Base-by-base conservation (phyloP, 2,329 filamentous ascomycete species). In the Scedosporium boydii region DNA sequence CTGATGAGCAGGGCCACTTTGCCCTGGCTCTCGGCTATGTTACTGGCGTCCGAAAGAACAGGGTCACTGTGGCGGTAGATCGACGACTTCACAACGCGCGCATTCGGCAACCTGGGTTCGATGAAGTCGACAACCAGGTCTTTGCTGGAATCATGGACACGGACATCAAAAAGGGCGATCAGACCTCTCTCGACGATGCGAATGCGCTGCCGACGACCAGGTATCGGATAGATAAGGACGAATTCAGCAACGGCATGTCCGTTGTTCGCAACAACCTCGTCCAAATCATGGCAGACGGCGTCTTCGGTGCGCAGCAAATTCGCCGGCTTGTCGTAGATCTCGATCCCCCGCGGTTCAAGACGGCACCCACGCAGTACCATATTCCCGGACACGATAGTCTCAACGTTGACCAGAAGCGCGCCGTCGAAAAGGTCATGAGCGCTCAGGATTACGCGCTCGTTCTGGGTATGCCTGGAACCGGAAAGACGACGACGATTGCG, bases 191-290 rank as follows among this genome's bases (percentile, higher is more conserved):
- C 21, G 61, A 63, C 44, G 16, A 26, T 1, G 48, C 46, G 18
- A 58, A 63, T 12, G 12, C 79, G 79, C 21, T 42, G 60, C 59
- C 42, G n/a, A 6, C 6, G 12, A 76, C 89, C 5, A 80, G 85
- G 58, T 99, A 96, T 69, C 88, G 95, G 26, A 79, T 99, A 3
- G 95, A 99, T 75, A 97, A 97, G 72, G 95, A 99, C 69, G 95
- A 99, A 71, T 99, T 99, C 74, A 96, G 91, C 75, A 98, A 96
- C 69, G 95, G 95, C 63, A 96, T 99, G 91, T 92, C 95, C 3
- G 89, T 89, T 34, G 90, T 96, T 56, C 87, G 95, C 61, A 97
- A 96, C 75, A 99, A 98, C 68, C 82, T 99, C 1, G 85, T 98
- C 38, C 90, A 93, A 67, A 84, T 96, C 69, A 98, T 99, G 93